Evolutionary conservation across 2,329 filamentous ascomycete genomes (phyloP).

Genomic region (Diaporthe ampelina): DNA sequence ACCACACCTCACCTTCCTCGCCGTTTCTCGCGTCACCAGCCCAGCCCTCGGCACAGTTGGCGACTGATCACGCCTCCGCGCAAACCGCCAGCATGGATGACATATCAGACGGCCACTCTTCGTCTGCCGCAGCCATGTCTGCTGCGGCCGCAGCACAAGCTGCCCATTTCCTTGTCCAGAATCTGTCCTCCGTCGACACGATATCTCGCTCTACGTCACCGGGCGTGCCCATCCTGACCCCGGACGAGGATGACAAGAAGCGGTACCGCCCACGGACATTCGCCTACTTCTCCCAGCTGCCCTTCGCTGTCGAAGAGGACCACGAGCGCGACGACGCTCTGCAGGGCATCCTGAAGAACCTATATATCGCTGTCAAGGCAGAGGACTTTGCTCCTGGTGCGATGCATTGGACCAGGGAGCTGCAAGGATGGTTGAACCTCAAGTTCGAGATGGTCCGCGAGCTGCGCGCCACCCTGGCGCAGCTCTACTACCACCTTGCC

Average conservation of each 20-base stretch:
- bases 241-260: slow-evolving; percentile 67
- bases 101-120: slow-evolving; percentile 44
- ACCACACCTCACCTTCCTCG: neutral
- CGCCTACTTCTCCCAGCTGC: slow-evolving; percentile 90
- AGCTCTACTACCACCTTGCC: slow-evolving; percentile 93
- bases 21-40: neutral
- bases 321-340: slow-evolving; percentile 82
- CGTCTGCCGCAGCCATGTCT: slow-evolving; percentile 52
- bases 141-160: slow-evolving; percentile 53
- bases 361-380: slow-evolving; percentile 91
- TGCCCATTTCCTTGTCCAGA: slow-evolving; percentile 54
- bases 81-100: slow-evolving; percentile 52
- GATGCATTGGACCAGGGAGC: slow-evolving; percentile 96
- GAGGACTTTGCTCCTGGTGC: slow-evolving; percentile 96
- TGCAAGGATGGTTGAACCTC: slow-evolving; percentile 93
- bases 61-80: slow-evolving; percentile 3
- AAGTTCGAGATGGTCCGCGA: slow-evolving; percentile 96
- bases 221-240: slow-evolving; percentile 68
- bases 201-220: slow-evolving; percentile 91
- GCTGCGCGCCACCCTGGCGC: slow-evolving; percentile 85
- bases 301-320: slow-evolving; percentile 89
- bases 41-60: neutral
- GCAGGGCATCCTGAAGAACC: slow-evolving; percentile 89
- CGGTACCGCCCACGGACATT: slow-evolving; percentile 90
- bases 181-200: slow-evolving; percentile 70